phyloP scores from a whole-genome alignment of 441 rosid genomes.

The Eutrema salsugineum region DNA sequence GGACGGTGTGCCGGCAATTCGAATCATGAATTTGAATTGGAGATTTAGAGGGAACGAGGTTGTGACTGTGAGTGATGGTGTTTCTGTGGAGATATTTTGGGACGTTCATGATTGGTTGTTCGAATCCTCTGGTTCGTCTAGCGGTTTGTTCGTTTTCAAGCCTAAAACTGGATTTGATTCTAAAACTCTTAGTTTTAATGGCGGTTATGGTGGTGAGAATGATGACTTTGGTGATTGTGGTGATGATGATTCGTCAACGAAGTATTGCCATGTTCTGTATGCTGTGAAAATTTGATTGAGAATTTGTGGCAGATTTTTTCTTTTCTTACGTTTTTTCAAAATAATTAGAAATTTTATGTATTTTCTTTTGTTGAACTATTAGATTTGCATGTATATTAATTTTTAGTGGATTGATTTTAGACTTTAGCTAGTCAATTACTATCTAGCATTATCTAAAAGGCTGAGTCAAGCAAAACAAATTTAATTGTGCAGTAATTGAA shows the following conservation, averaged over 20 bases:
- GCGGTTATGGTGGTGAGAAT: conserved; percentile 9
- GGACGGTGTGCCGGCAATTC: conserved; percentile 48
- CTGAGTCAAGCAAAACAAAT: too few species aligned
- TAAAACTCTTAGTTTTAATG: conserved; percentile 20
- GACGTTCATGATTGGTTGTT: conserved; percentile 88
- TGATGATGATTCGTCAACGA: conserved; percentile 13
- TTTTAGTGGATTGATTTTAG: too few species aligned
- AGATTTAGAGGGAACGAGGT: conserved; percentile 78
- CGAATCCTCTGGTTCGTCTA: conserved; percentile 37
- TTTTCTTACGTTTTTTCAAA: too few species aligned
- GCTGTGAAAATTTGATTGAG: conserved; percentile 52
- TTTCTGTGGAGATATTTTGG: conserved; percentile 57
- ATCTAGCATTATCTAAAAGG: too few species aligned
- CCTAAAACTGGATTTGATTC: conserved; percentile 31
- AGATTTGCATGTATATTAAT: too few species aligned
- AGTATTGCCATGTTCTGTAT: conserved; percentile 56
- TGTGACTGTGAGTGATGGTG: conserved; percentile 40
- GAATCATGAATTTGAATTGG: conserved; percentile 69
- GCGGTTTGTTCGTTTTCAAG: conserved; percentile 63
- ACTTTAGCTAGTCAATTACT: too few species aligned
- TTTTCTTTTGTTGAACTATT: background rate
- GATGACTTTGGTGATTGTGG: background rate
- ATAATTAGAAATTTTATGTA: background rate
- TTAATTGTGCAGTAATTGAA: too few species aligned
- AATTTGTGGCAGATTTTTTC: background rate